Conservation (phyloP, 1,284 basidiomycete species). For the Ceratobasidium sp. region DNA sequence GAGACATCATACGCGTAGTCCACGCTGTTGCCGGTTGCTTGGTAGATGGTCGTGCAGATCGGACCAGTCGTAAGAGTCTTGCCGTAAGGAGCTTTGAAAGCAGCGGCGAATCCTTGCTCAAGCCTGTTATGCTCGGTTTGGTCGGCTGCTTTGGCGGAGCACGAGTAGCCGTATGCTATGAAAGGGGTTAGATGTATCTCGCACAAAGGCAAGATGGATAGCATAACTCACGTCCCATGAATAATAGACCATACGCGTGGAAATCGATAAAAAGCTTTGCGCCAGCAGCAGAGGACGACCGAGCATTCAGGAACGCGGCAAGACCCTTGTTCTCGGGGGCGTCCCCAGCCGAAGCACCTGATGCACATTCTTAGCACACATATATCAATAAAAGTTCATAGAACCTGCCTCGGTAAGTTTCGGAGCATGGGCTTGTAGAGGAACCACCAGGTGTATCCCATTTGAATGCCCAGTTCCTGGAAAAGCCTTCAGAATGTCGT, state of each 20-base stretch:
- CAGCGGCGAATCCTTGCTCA: slow-evolving; percentile 37
- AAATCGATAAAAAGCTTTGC: slow-evolving; percentile 36
- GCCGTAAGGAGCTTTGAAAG: slow-evolving; percentile 39
- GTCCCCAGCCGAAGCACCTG: slow-evolving; percentile 21
- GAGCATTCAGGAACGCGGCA: slow-evolving; percentile 20
- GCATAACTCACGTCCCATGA: slow-evolving; percentile 27
- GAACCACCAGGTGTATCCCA: slow-evolving; percentile 38
- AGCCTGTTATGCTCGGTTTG: slow-evolving; percentile 32
- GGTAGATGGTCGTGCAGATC: slow-evolving; percentile 38
- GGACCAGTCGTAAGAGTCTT: slow-evolving; percentile 33
- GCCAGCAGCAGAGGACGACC: slow-evolving; percentile 22
- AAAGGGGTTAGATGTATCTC: neutral
- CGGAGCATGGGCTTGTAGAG: slow-evolving; percentile 35
- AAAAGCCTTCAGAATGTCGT: neutral
- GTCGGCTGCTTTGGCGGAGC: slow-evolving; percentile 13
- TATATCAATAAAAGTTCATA: too few relatives aligned
- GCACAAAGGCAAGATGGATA: too few relatives aligned
- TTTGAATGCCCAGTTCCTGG: slow-evolving; percentile 38
- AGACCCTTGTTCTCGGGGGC: slow-evolving; percentile 36
- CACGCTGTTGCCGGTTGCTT: slow-evolving; percentile 26
- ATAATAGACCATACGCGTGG: slow-evolving; percentile 31
- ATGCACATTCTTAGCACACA: neutral
- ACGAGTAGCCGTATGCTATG: slow-evolving; percentile 22
- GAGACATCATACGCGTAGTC: slow-evolving; percentile 40
- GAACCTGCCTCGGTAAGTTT: slow-evolving; percentile 30